These are phyloP conservation scores for Helminthosporium solani DNA, from an alignment of 2,329 filamentous ascomycete genomes.

Conservation along the genomic window DNA sequence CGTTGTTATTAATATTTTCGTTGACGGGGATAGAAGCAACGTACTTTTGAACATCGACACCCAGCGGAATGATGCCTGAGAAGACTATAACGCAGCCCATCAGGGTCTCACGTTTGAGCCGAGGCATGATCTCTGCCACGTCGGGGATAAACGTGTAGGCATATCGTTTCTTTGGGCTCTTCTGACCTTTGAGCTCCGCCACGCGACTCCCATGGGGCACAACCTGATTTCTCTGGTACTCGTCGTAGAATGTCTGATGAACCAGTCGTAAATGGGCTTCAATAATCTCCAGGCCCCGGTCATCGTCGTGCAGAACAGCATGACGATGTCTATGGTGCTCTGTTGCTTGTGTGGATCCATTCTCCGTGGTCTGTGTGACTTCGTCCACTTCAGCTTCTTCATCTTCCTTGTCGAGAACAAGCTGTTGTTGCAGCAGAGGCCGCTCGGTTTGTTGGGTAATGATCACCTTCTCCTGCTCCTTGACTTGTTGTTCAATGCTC, in stretches of 20 bases:
- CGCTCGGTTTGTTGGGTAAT: constrained; percentile 87
- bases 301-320: constrained; percentile 82
- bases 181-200: constrained; percentile 54
- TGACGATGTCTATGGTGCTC: constrained; percentile 58
- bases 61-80: constrained; percentile 84
- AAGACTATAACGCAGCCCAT: constrained; percentile 77
- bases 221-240: constrained; percentile 64
- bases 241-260: constrained; percentile 78
- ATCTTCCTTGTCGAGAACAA: constrained; percentile 83
- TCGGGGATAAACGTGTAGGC: constrained; percentile 69
- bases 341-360: constrained; percentile 38
- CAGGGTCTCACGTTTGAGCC: constrained; percentile 76
- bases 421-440: constrained; percentile 87
- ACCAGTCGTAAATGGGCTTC: constrained; percentile 73
- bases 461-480: constrained; percentile 83
- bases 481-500: constrained; percentile 73
- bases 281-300: constrained; percentile 76
- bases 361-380: constrained; percentile 40
- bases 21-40: constrained; percentile 8
- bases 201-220: constrained; percentile 48
- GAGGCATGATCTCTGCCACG: constrained; percentile 78
- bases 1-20: constrained; percentile 16
- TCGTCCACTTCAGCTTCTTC: constrained; percentile 58
- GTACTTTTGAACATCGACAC: constrained; percentile 68
- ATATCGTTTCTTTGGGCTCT: constrained; percentile 49